These are phyloP conservation scores for Termitomyces titanicus DNA, from an alignment of 768 basidiomycete genomes.

Conservation along the genomic window DNA sequence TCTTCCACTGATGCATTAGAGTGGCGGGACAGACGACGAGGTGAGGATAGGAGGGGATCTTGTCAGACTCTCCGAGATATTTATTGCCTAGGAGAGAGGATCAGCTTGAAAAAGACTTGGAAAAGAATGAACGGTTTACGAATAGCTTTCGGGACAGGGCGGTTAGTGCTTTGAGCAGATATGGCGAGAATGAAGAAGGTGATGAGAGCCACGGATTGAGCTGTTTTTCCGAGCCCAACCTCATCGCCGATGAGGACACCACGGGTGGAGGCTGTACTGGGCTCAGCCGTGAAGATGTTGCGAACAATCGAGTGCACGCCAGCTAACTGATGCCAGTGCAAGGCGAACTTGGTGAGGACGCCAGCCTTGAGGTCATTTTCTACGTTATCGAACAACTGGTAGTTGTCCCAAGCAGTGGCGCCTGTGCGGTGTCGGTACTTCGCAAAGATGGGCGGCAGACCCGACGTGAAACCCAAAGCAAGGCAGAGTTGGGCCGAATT, in stretches of 20 bases:
- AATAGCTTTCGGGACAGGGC: not conserved
- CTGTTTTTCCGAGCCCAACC: slow-evolving; percentile 31
- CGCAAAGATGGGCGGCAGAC: slow-evolving; percentile 20
- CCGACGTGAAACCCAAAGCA: slow-evolving; percentile 15
- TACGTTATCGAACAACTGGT: not conserved
- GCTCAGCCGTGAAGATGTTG: slow-evolving; percentile 5
- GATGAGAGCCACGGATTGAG: slow-evolving; percentile 16
- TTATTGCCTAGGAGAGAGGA: not conserved
- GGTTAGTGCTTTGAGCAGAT: not conserved
- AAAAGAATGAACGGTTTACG: not conserved
- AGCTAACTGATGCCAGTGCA: slow-evolving; percentile 26
- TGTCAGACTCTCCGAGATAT: not conserved
- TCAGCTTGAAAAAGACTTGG: not conserved
- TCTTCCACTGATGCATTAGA: slow-evolving; percentile 19
- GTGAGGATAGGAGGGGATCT: slow-evolving; percentile 9
- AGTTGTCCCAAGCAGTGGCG: slow-evolving; percentile 17
- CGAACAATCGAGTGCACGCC: slow-evolving; percentile 19
- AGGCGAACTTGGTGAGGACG: not conserved
- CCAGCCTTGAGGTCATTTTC: not conserved
- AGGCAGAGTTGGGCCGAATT: slow-evolving; percentile 7
- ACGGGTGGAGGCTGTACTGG: not conserved
- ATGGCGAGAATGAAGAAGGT: slow-evolving; percentile 16
- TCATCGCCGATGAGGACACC: slow-evolving; percentile 24
- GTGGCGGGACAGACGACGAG: slow-evolving; percentile 19
- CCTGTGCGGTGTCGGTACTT: slow-evolving; percentile 13